Evolutionary conservation across 305 asterid genomes (phyloP).

Genomic region (Fraxinus dipetala): DNA sequence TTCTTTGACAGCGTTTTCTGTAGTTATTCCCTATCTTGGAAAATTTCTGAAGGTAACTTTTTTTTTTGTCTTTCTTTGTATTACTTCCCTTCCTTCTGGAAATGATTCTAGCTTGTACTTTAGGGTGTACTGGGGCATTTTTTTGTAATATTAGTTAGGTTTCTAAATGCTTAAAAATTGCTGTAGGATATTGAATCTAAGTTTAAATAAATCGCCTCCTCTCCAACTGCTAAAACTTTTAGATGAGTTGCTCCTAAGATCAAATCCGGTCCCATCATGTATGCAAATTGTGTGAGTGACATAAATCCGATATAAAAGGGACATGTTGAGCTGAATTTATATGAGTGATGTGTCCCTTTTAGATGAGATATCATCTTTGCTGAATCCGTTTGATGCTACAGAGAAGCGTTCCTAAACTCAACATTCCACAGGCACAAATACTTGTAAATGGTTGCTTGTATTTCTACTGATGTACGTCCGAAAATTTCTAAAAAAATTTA

Average conservation of each 20-base stretch:
- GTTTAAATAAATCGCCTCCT: background rate
- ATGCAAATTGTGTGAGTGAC: background rate
- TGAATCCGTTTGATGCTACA: background rate
- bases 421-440: background rate
- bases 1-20: conserved; percentile 73
- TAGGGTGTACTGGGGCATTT: conserved; percentile 3
- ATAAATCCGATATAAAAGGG: background rate
- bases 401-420: conserved; percentile 4
- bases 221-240: background rate
- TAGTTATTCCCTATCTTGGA: conserved; percentile 76
- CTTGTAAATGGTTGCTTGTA: background rate
- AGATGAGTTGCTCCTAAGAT: background rate
- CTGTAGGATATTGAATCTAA: background rate
- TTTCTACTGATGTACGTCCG: background rate
- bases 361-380: conserved; percentile 12
- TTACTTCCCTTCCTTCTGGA: background rate
- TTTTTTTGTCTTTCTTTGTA: background rate
- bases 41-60: conserved; percentile 68
- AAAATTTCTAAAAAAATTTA: background rate
- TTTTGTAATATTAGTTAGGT: background rate
- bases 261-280: background rate
- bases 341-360: background rate
- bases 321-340: background rate
- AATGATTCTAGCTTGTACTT: background rate
- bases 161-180: background rate